Evolutionary conservation across 108 stramenopile species (phyloP).

Genomic region (Aurantiochytrium sp.): DNA sequence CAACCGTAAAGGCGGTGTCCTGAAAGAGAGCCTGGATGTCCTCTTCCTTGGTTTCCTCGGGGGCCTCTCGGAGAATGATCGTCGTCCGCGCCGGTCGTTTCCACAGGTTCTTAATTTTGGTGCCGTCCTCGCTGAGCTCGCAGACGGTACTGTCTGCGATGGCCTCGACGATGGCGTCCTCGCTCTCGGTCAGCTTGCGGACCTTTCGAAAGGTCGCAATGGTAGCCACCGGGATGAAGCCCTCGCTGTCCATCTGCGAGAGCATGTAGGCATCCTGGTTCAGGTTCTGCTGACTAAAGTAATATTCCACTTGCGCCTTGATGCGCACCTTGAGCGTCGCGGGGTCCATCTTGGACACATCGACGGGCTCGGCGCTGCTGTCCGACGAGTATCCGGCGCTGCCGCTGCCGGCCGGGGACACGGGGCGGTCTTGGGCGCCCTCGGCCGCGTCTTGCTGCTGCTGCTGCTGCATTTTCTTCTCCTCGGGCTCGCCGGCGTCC

Average conservation of each 20-base stretch:
- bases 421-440: background rate
- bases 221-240: slow-evolving; percentile 41
- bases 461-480: background rate
- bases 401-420: background rate
- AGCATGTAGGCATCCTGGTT: slow-evolving; percentile 43
- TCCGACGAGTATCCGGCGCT: slow-evolving; percentile 11
- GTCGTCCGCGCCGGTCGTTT: slow-evolving; percentile 42
- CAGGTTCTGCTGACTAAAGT: slow-evolving; percentile 50
- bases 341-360: slow-evolving; percentile 11
- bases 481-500: too few relatives aligned
- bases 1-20: slow-evolving; percentile 42
- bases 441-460: background rate
- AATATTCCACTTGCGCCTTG: slow-evolving; percentile 46
- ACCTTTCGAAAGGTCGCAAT: slow-evolving; percentile 45
- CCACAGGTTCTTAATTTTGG: slow-evolving; percentile 45
- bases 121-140: slow-evolving; percentile 41
- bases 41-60: slow-evolving; percentile 46
- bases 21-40: background rate
- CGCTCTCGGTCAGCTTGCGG: slow-evolving; percentile 47
- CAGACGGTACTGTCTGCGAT: slow-evolving; percentile 42
- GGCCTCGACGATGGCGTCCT: slow-evolving; percentile 40
- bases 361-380: slow-evolving; percentile 24
- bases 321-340: background rate
- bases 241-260: slow-evolving; percentile 46
- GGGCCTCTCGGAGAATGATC: slow-evolving; percentile 51